phyloP scores from a whole-genome alignment of 768 basidiomycete species.

The Hortiboletus flavorubellus region DNA sequence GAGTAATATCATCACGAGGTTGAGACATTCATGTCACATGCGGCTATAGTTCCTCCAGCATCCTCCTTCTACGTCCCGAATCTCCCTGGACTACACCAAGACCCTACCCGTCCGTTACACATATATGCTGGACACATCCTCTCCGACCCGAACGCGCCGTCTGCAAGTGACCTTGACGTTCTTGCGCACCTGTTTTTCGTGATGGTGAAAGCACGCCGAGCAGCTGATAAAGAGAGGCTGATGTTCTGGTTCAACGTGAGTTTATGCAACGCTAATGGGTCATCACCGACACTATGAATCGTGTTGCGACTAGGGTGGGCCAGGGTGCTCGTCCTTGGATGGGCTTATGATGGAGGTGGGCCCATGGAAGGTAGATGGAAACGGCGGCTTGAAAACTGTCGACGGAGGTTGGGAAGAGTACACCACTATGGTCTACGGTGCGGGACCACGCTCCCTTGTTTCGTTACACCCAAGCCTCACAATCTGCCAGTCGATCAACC shows the following conservation, averaged over 20 bases:
- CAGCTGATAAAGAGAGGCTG: slow-evolving; percentile 85
- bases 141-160: slow-evolving; percentile 63
- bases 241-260: slow-evolving; percentile 97
- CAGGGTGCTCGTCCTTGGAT: slow-evolving; percentile 96
- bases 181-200: slow-evolving; percentile 86
- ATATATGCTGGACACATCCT: slow-evolving; percentile 83
- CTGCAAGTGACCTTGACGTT: slow-evolving; percentile 53
- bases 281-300: background rate
- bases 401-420: slow-evolving; percentile 99
- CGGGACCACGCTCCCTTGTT: slow-evolving; percentile 29
- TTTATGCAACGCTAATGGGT: background rate
- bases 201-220: slow-evolving; percentile 80
- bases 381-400: slow-evolving; percentile 64
- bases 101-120: slow-evolving; percentile 65
- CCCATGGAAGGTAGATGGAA: slow-evolving; percentile 77
- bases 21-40: background rate
- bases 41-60: slow-evolving; percentile 61
- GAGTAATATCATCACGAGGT: slow-evolving; percentile 5
- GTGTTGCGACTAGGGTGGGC: slow-evolving; percentile 65
- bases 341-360: slow-evolving; percentile 99
- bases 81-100: slow-evolving; percentile 74
- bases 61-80: slow-evolving; percentile 79
- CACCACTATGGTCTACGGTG: slow-evolving; percentile 88
- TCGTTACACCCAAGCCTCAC: slow-evolving; percentile 8
- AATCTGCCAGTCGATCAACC: slow-evolving; percentile 85